Evolutionary conservation across 352 stramenopile genomes (phyloP), one percentile per base, ranked within the genome.

Genomic region (Pythium brachiatum): DNA sequence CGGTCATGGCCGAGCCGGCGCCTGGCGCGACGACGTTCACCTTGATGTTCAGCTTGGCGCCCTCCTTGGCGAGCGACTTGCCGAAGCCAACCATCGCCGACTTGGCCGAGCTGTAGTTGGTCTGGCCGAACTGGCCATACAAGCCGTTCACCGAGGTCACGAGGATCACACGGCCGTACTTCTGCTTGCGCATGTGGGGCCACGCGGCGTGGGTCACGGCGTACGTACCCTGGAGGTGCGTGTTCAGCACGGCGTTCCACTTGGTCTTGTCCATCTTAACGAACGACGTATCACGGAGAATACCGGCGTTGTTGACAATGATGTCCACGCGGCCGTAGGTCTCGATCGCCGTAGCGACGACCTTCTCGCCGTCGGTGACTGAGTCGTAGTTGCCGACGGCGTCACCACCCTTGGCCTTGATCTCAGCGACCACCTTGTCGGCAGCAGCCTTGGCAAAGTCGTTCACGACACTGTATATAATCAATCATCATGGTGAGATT

Each of bases 301-400:
- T 96, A 11, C 91, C 95, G 13, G 96, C 96, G 74, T 99, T 99
- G 78, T 95, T 95, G 39, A 93, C 78, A n/a, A 95, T 39, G 29
- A 95, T 93, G 57, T 95, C 86, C 23, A 95, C 74, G 56, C 86
- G 83, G 20, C 81, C 82, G 38, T 83, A 95, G 32, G 57, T 71
- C 34, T 80, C 62, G 53, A 95, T 89, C 29, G 82, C 84, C 57
- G 81, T 90, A 15, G 70, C 78, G 15, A 95, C 81, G 25, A 95
- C 83, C 61, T 91, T 91, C 25, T 88, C 83, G 26, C 86, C 85
- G n/a, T 92, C 81, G n/a, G 74, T 83, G 61, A 93, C 86, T 39
- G 80, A 92, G 72, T 95, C 72, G 73, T 95, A 95, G 74, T 93
- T 88, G 57, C 81, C 80, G 11, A 90, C 76, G 9, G 86, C 86